These are phyloP conservation scores for Diaporthe amygdali DNA, from an alignment of 2,329 filamentous ascomycete genomes.

Conservation along the genomic window DNA sequence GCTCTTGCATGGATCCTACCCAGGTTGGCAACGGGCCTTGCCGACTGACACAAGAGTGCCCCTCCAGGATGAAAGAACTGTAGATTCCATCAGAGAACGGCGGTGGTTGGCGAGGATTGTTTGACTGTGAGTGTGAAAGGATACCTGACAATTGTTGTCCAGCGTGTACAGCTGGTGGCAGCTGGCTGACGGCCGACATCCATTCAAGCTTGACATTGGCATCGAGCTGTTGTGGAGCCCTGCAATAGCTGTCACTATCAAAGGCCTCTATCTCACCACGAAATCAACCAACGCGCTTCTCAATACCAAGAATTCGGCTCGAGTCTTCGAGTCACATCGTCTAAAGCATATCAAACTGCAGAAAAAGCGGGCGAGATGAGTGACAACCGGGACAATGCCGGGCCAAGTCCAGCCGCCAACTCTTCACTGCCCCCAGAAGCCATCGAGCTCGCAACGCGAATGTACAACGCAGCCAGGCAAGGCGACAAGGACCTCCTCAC, in stretches of 20 bases:
- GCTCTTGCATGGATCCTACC: neutral
- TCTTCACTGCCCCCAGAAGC: constrained; percentile 63
- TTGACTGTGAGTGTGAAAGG: neutral
- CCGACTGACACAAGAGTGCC: neutral
- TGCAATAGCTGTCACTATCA: neutral
- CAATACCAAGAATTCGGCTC: neutral
- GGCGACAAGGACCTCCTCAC: constrained; percentile 64
- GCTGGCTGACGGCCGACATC: neutral
- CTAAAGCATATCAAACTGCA: neutral
- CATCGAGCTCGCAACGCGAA: constrained; percentile 67
- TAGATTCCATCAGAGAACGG: neutral
- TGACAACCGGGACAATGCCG: neutral
- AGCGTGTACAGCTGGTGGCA: neutral
- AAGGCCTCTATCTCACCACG: neutral
- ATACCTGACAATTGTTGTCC: too few species aligned
- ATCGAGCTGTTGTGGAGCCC: neutral
- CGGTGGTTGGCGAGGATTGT: neutral
- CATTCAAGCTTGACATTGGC: neutral
- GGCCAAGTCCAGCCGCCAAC: neutral
- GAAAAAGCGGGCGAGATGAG: neutral
- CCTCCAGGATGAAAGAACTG: neutral
- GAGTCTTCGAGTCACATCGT: neutral
- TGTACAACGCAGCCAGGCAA: constrained; percentile 70
- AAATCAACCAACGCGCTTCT: neutral
- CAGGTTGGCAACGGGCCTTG: too few species aligned